Conservation (phyloP, 225 moss, liverwort and hornwort species). For the Lunularia cruciata region DNA sequence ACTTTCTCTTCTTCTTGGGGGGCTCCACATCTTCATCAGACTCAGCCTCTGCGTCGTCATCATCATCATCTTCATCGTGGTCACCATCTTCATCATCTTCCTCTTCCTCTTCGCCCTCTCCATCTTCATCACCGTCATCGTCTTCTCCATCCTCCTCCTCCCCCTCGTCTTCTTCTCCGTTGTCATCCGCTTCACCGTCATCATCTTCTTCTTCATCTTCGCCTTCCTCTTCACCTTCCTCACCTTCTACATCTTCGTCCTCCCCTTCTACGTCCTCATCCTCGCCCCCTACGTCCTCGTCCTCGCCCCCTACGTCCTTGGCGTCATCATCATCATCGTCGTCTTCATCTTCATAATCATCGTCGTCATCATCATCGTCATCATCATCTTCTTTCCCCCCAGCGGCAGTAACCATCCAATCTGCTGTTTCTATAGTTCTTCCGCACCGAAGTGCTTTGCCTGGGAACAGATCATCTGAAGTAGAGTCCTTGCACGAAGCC, state of each 20-base stretch:
- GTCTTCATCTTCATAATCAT: neutral
- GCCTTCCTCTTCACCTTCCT: conserved; percentile 12
- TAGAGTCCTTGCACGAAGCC: conserved; percentile 27
- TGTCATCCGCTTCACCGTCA: conserved; percentile 4
- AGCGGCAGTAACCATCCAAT: conserved; percentile 24
- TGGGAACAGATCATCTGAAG: neutral
- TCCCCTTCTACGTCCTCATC: neutral
- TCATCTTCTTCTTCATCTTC: conserved; percentile 19
- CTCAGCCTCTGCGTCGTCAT: conserved; percentile 39
- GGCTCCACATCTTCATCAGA: conserved; percentile 46
- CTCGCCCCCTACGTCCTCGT: conserved; percentile 21
- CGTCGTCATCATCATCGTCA: conserved; percentile 19
- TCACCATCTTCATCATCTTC: conserved; percentile 33
- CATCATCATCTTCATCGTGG: conserved; percentile 38
- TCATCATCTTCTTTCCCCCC: conserved; percentile 29
- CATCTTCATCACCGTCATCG: conserved; percentile 20
- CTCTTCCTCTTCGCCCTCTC: conserved; percentile 28
- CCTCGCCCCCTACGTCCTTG: conserved; percentile 20
- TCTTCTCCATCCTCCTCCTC: conserved; percentile 21
- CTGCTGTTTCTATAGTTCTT: neutral
- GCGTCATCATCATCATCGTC: conserved; percentile 26
- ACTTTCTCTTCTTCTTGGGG: conserved; percentile 47
- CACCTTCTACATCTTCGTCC: conserved; percentile 13
- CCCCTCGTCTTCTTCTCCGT: conserved; percentile 9
- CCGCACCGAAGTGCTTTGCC: conserved; percentile 4